phyloP scores from a whole-genome alignment of 2,329 filamentous ascomycete genomes.

The Colletotrichum orbiculare region DNA sequence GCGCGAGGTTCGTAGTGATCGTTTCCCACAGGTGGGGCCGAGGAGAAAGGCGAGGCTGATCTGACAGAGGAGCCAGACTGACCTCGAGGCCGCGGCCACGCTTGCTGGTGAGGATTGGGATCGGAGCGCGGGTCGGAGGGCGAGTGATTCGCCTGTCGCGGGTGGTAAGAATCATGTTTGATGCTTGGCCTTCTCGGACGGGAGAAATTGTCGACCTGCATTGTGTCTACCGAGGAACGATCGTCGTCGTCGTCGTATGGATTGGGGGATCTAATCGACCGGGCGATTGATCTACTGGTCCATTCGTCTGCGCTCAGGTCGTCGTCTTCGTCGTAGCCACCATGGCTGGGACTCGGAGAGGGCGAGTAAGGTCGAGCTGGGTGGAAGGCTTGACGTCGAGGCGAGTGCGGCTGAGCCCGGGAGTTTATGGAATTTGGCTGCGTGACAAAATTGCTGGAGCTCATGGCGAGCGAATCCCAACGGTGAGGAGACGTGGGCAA shows the following conservation, averaged over 20 bases:
- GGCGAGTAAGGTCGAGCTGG: conserved; percentile 42
- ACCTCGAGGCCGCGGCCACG: conserved; percentile 58
- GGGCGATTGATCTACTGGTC: conserved; percentile 33
- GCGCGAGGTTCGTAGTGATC: conserved; percentile 52
- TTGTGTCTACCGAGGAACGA: conserved; percentile 37
- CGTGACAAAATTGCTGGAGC: conserved; percentile 34
- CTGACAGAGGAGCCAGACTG: conserved; percentile 60
- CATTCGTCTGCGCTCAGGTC: conserved; percentile 37
- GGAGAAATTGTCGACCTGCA: conserved; percentile 66
- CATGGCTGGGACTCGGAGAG: conserved; percentile 29
- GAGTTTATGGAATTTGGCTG: conserved; percentile 28
- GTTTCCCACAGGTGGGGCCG: conserved; percentile 52
- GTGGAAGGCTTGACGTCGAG: conserved; percentile 42
- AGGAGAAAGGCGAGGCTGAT: conserved; percentile 59
- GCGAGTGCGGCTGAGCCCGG: conserved; percentile 23
- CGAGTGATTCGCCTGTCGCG: conserved; percentile 43
- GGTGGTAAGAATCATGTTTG: conserved; percentile 49
- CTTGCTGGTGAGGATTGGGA: conserved; percentile 31
- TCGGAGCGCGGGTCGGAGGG: conserved; percentile 41
- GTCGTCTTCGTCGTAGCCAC: conserved; percentile 38
- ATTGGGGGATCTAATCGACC: conserved; percentile 37
- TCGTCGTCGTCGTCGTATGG: conserved; percentile 39
- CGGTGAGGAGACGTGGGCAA: conserved; percentile 50
- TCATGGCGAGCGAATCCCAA: conserved; percentile 57
- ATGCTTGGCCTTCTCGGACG: conserved; percentile 66